Percentiles rank a stretch among this genome's conserved stretches.
Conservation (phyloP, 306 rosid species). For the Vachellia collinsii region DNA sequence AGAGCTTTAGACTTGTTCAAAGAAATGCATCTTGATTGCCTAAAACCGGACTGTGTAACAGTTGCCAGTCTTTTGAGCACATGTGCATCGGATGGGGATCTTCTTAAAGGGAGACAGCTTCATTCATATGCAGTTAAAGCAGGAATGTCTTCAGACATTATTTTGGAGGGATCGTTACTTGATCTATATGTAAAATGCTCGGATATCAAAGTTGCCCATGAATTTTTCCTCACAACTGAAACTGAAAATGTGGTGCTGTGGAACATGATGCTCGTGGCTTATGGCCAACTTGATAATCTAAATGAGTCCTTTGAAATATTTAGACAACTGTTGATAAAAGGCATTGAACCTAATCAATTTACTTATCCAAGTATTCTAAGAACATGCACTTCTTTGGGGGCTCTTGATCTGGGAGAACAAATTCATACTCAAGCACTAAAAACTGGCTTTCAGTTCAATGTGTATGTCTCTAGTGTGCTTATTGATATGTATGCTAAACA, state of each 20-base stretch:
- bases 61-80: slow-evolving; percentile 85
- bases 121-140: slow-evolving; percentile 78
- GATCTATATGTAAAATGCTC: slow-evolving; percentile 92
- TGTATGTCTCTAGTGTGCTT: slow-evolving; percentile 80
- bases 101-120: slow-evolving; percentile 67
- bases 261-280: slow-evolving; percentile 90
- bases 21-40: slow-evolving; percentile 64
- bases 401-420: slow-evolving; percentile 76
- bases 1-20: slow-evolving; percentile 66
- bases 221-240: slow-evolving; percentile 72
- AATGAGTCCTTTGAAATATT: slow-evolving; percentile 65
- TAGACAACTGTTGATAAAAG: slow-evolving; percentile 75
- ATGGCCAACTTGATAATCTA: slow-evolving; percentile 69
- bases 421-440: slow-evolving; percentile 76
- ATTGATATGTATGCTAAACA: slow-evolving; percentile 89
- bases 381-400: slow-evolving; percentile 78
- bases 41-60: slow-evolving; percentile 79
- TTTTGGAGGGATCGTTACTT: slow-evolving; percentile 85
- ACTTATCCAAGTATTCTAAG: slow-evolving; percentile 86
- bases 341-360: slow-evolving; percentile 81
- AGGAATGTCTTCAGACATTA: slow-evolving; percentile 77
- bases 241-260: slow-evolving; percentile 80
- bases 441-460: slow-evolving; percentile 83
- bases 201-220: slow-evolving; percentile 63
- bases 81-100: slow-evolving; percentile 67